Base-by-base conservation (phyloP, 257 asterid species). In the Phtheirospermum japonicum region DNA sequence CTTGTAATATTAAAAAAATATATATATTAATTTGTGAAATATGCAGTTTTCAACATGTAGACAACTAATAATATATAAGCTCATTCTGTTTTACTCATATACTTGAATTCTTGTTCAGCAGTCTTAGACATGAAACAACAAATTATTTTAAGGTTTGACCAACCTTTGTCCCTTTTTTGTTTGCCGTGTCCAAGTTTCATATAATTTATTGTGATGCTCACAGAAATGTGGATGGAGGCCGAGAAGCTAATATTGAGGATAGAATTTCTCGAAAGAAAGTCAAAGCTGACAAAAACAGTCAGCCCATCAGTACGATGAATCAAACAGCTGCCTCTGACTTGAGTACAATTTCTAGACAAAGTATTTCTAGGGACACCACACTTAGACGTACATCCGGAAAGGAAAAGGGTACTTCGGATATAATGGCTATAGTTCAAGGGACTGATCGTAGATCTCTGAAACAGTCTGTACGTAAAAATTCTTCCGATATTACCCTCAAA, bases 381-480 rank as follows among this genome's bases (percentile, higher is more conserved):
- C 14, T 40, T 57, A 79, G 64, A 75, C 59, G 72, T 64, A 45
- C 34, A 50, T 39, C 67, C 19, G 76, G 73, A 55, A 79, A 79
- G 73, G 74, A 75, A 64, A 72, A 59, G 61, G 76, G 52, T 37
- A 20, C 65, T 48, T 43, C 70, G 30, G 78, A 86, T 80, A 86
- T 89, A 68, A 83, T 76, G 93, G 80, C 79, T 68, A 85, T 92
- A 65, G 82, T 92, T 80, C 77, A 72, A 70, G 97, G 74, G 66
- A 68, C 92, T 63, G 81, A 73, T 51, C 78, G 76, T 34, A 78
- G 59, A 73, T 72, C 85, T 67, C 57, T 61, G 59, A 84, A 77
- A 73, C 77, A 71, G 76, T 61, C 45, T 57, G 76, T 73, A 42
- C 63, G 19, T 18, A 63, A 74, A 65, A 64, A 60, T 66, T 65